Base-by-base conservation (phyloP, 2,329 filamentous ascomycete species). In the Cytospora piceicola region DNA sequence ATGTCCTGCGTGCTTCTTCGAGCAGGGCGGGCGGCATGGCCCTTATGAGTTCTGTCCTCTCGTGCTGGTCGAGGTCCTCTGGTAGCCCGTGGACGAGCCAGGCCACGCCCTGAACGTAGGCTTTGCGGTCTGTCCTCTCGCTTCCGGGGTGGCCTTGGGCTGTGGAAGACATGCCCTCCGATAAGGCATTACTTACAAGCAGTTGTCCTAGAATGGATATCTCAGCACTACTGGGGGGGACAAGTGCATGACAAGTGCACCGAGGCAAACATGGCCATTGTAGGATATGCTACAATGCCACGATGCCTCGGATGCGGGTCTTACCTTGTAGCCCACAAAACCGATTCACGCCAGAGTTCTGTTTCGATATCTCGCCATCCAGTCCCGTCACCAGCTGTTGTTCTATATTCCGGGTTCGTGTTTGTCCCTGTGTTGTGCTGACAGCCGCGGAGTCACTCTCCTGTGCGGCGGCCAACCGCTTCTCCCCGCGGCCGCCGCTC, bases 71-170 rank as follows among this genome's bases (percentile, higher is more conserved):
- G 34, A 91, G 80, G 58, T 89, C 79, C 1, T 75, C 67, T 0
- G 89, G 89, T 0, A 91, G 79, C 9, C 84, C 88, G 67, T 83
- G 83, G n/a, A 91, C 79, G 29, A 91, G 78, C 73, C 90, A 90
- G 3, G 84, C 83, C 4, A 89, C 75, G 65, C 86, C 83, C 70
- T 90, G 85, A 58, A 91, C 76, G 74, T 90, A 91, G 12, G 89
- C 80, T 68, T 86, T 85, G 30, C 88, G 82, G 59, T 85, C 83
- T 70, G 87, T 55, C 15, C 58, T 42, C 49, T 56, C 54, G n/a
- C 27, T 14, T 34, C 15, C 27, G 3, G 58, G 42, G 15, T 57
- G 57, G 34, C 51, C 32, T 5, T 27, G 57, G 32, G 34, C 20
- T 7, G 52, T 49, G 14, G 57, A 17, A 14, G 63, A 53, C 27